Evolutionary conservation across 495 filamentous ascomycete species (phyloP).

Genomic region (Talaromyces wortmannii): DNA sequence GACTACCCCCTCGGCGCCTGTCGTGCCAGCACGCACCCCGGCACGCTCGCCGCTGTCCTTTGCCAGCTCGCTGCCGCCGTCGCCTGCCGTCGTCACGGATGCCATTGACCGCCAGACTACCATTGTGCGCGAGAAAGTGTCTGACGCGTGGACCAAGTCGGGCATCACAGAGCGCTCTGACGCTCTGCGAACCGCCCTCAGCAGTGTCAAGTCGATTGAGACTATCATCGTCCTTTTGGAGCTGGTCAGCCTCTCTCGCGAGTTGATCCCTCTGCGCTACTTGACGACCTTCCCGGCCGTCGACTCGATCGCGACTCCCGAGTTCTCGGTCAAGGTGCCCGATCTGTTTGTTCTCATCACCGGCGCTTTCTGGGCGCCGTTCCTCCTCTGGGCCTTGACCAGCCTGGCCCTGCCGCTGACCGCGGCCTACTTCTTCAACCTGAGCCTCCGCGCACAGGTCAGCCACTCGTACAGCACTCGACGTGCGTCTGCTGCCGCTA

Average conservation of each 20-base stretch:
- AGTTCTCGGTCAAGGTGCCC: conserved; percentile 59
- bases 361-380: conserved; percentile 72
- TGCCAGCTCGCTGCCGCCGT: conserved; percentile 61
- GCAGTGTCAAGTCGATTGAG: conserved; percentile 61
- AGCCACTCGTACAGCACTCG: conserved; percentile 11
- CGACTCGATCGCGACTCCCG: conserved; percentile 22
- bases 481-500: conserved; percentile 3
- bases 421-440: conserved; percentile 81
- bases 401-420: conserved; percentile 60
- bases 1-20: conserved; percentile 20
- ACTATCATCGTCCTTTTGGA: conserved; percentile 57
- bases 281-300: conserved; percentile 63
- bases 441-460: conserved; percentile 45
- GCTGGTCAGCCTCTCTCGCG: conserved; percentile 35
- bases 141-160: conserved; percentile 32
- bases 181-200: conserved; percentile 52
- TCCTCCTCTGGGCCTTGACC: conserved; percentile 70
- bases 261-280: conserved; percentile 55
- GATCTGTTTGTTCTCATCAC: conserved; percentile 80
- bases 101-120: conserved; percentile 70
- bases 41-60: conserved; percentile 32
- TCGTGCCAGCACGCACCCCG: conserved; percentile 48
- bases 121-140: conserved; percentile 47
- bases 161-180: conserved; percentile 39
- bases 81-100: conserved; percentile 77